Percentiles rank a stretch among this genome's conserved stretches.
phyloP scores from a whole-genome alignment of 805 yeast species.

The Lipomyces kockii region DNA sequence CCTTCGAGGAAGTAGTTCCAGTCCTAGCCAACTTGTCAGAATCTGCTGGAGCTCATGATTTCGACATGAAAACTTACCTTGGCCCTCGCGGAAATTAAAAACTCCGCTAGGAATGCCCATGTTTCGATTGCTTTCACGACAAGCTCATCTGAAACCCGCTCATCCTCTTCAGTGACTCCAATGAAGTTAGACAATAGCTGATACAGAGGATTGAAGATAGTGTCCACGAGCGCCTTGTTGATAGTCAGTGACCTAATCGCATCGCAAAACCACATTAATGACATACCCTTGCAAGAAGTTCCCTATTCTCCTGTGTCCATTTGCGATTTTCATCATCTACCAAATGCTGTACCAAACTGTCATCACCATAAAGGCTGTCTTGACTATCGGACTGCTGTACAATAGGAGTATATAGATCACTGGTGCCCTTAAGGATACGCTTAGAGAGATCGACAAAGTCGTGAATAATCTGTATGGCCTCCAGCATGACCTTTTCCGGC shows the following conservation, averaged over 20 bases:
- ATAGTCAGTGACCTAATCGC: not conserved
- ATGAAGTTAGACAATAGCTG: conserved; percentile 27
- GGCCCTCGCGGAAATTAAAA: conserved; percentile 8
- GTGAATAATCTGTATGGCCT: conserved; percentile 21
- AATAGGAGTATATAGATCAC: not conserved
- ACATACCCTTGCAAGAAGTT: conserved; percentile 20
- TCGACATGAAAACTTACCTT: not conserved
- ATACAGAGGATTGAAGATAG: conserved; percentile 14
- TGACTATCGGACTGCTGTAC: conserved; percentile 1
- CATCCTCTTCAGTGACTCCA: conserved; percentile 15
- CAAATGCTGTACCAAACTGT: conserved; percentile 20
- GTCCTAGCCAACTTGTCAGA: conserved; percentile 10
- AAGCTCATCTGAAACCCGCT: conserved; percentile 2
- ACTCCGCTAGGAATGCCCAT: conserved; percentile 26
- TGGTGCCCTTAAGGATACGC: conserved; percentile 4
- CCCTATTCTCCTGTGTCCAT: conserved; percentile 11
- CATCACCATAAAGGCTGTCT: conserved; percentile 22
- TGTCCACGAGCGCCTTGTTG: conserved; percentile 12
- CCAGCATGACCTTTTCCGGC: conserved; percentile 22
- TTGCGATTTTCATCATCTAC: conserved; percentile 19
- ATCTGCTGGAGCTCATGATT: not conserved
- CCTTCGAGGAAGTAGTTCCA: conserved; percentile 31
- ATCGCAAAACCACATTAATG: not conserved
- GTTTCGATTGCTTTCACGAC: conserved; percentile 15
- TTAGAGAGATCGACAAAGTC: conserved; percentile 17